Base-by-base conservation (phyloP, 2,329 filamentous ascomycete genomes). In the Trichoderma sp. region DNA sequence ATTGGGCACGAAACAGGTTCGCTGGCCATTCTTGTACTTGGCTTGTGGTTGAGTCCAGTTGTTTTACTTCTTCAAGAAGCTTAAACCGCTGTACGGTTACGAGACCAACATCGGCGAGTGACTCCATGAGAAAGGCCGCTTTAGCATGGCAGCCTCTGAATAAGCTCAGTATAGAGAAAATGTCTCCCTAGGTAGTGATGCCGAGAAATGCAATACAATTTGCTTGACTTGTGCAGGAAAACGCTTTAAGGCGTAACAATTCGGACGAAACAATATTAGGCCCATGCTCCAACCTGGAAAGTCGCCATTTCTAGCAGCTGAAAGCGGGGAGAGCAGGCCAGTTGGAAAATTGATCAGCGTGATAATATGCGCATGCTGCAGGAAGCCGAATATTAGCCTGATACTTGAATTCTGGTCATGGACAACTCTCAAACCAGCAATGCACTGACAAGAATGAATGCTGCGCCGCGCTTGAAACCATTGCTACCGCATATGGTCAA, bases 361-460 rank as follows among this genome's bases (percentile, higher is more conserved):
- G n/a, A 49, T 49, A 21, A 11, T 10, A 60, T 29, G 31, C 21
- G 24, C 33, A 29, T 47, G 13, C n/a, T 49, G 43, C n/a, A 37
- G n/a, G 29, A 63, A 53, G 60, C 60, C 60, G 60, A 53, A 35
- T 37, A 53, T 63, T 63, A 63, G 29, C 47, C 60, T 53, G 60
- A 37, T 37, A 37, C 60, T 49, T 13, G 35, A 11, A 31, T 11
- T 4, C 16, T n/a, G n/a, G 16, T 19, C n/a, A 7, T 16, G 13
- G 14, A 33, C 16, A 16, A 14, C 4, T 55, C 16, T 3, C n/a
- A 21, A 16, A 8, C 43, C 5, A 49, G 43, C 43, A 24, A 2
- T 49, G 3, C 19, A n/a, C 40, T 8, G 21, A n/a, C 4, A 24
- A 2, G 19, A n/a, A 19, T 16, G 40, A 19, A 43, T 43, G 16